Evolutionary conservation across 2,329 filamentous ascomycete genomes (phyloP).

Genomic region (Phialocephala subalpina): DNA sequence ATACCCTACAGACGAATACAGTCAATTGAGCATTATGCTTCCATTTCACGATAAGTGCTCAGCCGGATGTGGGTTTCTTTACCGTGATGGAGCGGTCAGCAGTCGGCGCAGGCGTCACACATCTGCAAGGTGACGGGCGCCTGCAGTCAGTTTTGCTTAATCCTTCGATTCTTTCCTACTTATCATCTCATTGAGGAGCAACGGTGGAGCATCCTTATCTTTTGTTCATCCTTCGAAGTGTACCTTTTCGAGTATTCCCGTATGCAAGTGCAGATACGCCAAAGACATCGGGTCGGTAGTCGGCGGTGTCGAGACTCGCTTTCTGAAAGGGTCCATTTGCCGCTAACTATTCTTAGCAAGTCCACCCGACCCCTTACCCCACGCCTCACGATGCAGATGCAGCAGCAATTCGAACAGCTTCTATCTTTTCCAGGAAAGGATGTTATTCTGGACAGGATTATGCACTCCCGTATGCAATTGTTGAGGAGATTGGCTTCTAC

Average conservation of each 20-base stretch:
- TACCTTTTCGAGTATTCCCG: not conserved
- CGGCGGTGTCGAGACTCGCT: conserved; percentile 4
- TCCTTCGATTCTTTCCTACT: not conserved
- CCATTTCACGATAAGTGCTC: not conserved
- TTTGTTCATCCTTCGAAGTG: conserved; percentile 1
- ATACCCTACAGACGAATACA: conserved; percentile 26
- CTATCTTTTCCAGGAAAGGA: not conserved
- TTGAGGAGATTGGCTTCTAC: not conserved
- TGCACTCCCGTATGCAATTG: not conserved
- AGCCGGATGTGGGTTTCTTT: not conserved
- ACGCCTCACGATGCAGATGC: conserved; percentile 26
- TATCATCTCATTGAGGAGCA: conserved; percentile 4
- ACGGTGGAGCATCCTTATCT: not conserved
- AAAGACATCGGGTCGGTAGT: conserved; percentile 3
- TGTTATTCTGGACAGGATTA: not conserved
- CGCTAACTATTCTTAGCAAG: conserved; percentile 5
- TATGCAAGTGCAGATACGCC: not conserved
- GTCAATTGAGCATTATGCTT: conserved; percentile 22
- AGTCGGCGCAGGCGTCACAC: not conserved
- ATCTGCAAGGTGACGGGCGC: not conserved
- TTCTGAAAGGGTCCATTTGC: conserved; percentile 16
- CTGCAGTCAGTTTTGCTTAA: not conserved
- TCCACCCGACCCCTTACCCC: conserved; percentile 25
- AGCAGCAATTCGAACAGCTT: conserved; percentile 15
- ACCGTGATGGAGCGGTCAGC: not conserved